Conservation (phyloP, 345 rosid species). For the Jatropha curcas region DNA sequence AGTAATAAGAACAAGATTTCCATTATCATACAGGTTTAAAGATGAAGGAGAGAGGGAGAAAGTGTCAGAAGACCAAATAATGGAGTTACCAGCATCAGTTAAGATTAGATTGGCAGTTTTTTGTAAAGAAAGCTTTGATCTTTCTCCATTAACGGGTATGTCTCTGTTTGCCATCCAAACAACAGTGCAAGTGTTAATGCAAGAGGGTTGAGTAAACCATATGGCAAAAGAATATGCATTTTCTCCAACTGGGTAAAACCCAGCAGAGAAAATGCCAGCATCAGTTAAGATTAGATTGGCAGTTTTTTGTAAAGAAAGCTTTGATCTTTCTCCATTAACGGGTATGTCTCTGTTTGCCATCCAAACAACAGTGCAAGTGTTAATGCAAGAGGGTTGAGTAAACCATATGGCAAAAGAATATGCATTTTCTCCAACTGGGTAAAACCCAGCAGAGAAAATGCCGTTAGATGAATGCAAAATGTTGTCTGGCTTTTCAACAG, state of each 20-base stretch:
- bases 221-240: constrained; percentile 10
- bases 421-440: too few relatives aligned
- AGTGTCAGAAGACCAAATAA: constrained; percentile 28
- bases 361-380: too few relatives aligned
- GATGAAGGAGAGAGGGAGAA: background rate
- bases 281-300: too few relatives aligned
- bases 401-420: too few relatives aligned
- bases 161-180: constrained; percentile 41
- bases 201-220: constrained; percentile 5
- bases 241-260: background rate
- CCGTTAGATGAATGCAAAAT: background rate
- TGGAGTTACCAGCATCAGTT: constrained; percentile 18
- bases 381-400: too few relatives aligned
- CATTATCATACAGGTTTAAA: constrained; percentile 21
- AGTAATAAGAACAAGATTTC: constrained; percentile 27
- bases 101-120: constrained; percentile 22
- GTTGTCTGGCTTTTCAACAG: background rate
- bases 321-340: too few relatives aligned
- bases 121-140: constrained; percentile 18
- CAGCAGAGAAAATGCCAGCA: background rate
- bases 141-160: constrained; percentile 32
- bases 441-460: background rate
- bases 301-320: too few relatives aligned
- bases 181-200: constrained; percentile 21
- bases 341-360: too few relatives aligned